phyloP scores from a whole-genome alignment of 164 flowering plant genomes.

The Cinnamomum micranthum region DNA sequence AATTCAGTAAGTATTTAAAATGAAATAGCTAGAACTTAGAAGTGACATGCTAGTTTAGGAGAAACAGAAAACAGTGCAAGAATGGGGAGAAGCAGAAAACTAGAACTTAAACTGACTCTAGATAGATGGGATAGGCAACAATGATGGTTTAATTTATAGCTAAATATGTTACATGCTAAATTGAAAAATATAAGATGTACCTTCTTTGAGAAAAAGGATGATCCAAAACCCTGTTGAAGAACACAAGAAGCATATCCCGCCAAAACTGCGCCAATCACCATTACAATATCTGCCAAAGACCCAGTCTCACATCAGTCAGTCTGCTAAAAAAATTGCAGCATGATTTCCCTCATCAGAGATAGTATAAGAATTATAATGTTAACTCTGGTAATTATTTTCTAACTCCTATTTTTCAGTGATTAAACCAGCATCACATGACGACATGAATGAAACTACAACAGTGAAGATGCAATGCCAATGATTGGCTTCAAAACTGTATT shows the following conservation, averaged over 20 bases:
- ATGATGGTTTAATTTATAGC: background rate
- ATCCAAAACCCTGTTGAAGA: conserved; percentile 80
- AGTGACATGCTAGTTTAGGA: background rate
- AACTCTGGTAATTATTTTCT: background rate
- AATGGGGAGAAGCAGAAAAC: too few relatives aligned
- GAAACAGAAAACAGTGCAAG: background rate
- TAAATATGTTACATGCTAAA: background rate
- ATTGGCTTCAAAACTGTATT: background rate
- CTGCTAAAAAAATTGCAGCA: background rate
- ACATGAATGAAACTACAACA: background rate
- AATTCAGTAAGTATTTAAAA: too few relatives aligned
- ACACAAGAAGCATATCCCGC: conserved; percentile 70
- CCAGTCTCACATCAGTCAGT: background rate
- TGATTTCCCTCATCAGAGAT: background rate
- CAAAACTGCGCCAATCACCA: conserved; percentile 79
- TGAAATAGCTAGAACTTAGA: too few relatives aligned
- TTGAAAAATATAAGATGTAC: conserved; percentile 21
- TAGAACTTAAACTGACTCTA: too few relatives aligned
- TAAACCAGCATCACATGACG: background rate
- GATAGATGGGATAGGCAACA: too few relatives aligned
- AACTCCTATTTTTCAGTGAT: background rate
- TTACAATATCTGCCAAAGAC: conserved; percentile 53
- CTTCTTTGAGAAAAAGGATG: conserved; percentile 39
- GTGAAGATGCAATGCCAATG: background rate
- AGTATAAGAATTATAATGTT: background rate